Base-by-base conservation (phyloP, 768 basidiomycete species). In the Calocera cornea region DNA sequence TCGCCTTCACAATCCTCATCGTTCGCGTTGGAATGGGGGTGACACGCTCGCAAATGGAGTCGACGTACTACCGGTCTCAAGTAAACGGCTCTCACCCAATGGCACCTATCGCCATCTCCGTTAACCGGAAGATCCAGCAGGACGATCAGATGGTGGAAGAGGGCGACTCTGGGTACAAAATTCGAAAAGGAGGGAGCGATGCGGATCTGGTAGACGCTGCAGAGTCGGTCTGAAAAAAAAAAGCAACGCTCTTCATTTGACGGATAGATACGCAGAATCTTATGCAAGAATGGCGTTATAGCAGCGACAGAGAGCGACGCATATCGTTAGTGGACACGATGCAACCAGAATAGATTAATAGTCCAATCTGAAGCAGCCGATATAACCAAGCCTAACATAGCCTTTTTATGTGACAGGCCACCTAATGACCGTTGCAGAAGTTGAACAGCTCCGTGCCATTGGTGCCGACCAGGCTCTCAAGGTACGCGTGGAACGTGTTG, bases 1-100 rank as follows among this genome's bases (percentile, higher is more conserved):
- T 47, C 44, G 44, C 44, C 5, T 47, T 47, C 44, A 19, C 44
- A 5, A 19, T 24, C 44, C 44, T 47, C 44, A 47, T 47, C 5
- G 44, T 47, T 3, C 44, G 44, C 7, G 44, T 47, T 3, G 44
- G 44, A 7, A 3, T 60, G 19, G 54, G 54, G 5, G 54, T 33
- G 31, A 60, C 54, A 16, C 54, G 54, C 24, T 60, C 54, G 27
- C 54, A 60, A 60, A 60, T 60, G 54, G 54, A 60, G 11, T 60
- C 54, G 2, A 60, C 54, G 14, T 60, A 60, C 54, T 60, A 16
- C 54, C 54, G 54, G 5, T 60, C 54, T 5, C 27, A 60, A 22
- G 22, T 27, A 19, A 16, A 22, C 8, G 54, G 54, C 54, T 14
- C 14, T 29, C 54, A 60, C 22, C 14, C 27, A 10, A 12, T 60